Percentiles rank a stretch among this genome's conserved stretches.
Conservation (phyloP, 2,329 filamentous ascomycete species). For the Fusarium domesticum region DNA sequence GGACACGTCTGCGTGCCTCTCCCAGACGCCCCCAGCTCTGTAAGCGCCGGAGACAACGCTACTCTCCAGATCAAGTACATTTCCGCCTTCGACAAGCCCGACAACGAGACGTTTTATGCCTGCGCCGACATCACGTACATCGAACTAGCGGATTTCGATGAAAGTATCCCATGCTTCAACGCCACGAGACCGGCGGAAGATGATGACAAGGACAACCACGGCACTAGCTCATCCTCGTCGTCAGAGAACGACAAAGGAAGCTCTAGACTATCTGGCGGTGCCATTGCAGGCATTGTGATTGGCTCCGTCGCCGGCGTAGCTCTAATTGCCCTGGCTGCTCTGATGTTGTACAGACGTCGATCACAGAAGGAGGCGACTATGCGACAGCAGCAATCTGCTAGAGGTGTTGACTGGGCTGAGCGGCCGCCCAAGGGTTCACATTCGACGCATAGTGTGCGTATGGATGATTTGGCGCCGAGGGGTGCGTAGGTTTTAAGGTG, state of each 20-base stretch:
- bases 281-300: constrained; percentile 72
- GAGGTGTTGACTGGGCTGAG: constrained; percentile 26
- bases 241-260: constrained; percentile 12
- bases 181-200: constrained; percentile 31
- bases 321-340: constrained; percentile 55
- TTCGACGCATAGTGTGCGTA: constrained; percentile 13
- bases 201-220: constrained; percentile 3
- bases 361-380: constrained; percentile 22
- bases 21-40: constrained; percentile 34
- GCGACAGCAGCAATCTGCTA: constrained; percentile 25
- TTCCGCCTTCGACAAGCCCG: constrained; percentile 40
- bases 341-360: constrained; percentile 49
- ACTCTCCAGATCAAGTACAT: constrained; percentile 50
- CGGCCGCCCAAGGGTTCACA: constrained; percentile 16
- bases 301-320: constrained; percentile 63
- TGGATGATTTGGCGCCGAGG: constrained; percentile 22
- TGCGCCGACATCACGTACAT: constrained; percentile 49
- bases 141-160: constrained; percentile 33
- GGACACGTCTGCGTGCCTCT: constrained; percentile 47
- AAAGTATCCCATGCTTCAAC: constrained; percentile 43
- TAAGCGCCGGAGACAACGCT: constrained; percentile 41
- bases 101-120: constrained; percentile 46
- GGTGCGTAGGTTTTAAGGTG: no score
- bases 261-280: constrained; percentile 45
- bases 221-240: constrained; percentile 1